These are phyloP conservation scores for Amaranthus hypochondriacus DNA, from an alignment of 148 eudicot genomes.

Conservation along the genomic window DNA sequence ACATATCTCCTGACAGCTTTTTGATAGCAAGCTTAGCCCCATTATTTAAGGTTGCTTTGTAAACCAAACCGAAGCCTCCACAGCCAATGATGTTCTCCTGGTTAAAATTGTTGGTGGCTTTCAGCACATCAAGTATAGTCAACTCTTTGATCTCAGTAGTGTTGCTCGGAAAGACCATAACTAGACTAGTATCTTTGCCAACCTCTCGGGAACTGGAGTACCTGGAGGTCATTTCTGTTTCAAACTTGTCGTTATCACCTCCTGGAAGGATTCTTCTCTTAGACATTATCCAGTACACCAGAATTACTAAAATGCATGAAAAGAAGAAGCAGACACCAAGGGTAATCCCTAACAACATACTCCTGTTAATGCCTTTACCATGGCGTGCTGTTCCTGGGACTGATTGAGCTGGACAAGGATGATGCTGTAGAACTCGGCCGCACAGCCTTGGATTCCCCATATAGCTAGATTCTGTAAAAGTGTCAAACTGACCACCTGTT, in stretches of 20 bases:
- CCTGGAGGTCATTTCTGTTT: slow-evolving; percentile 36
- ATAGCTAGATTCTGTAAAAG: slow-evolving; percentile 45
- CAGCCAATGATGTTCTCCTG: slow-evolving; percentile 90
- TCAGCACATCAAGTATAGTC: slow-evolving; percentile 56
- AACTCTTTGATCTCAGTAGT: slow-evolving; percentile 46
- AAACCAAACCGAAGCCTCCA: slow-evolving; percentile 93
- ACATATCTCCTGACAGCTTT: slow-evolving; percentile 89
- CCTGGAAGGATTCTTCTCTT: slow-evolving; percentile 57
- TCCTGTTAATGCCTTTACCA: slow-evolving; percentile 41
- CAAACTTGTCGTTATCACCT: slow-evolving; percentile 39
- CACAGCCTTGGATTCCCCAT: slow-evolving; percentile 60
- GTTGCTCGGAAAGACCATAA: slow-evolving; percentile 56
- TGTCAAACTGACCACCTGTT: slow-evolving; percentile 53
- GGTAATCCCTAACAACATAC: slow-evolving; percentile 42
- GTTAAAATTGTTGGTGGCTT: slow-evolving; percentile 78
- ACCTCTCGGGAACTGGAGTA: slow-evolving; percentile 44
- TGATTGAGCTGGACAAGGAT: slow-evolving; percentile 36
- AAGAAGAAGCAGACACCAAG: slow-evolving; percentile 54
- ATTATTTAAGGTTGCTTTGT: slow-evolving; percentile 65
- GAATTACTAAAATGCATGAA: slow-evolving; percentile 36
- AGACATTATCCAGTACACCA: slow-evolving; percentile 45
- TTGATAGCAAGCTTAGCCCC: slow-evolving; percentile 79
- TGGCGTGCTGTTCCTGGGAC: slow-evolving; percentile 6
- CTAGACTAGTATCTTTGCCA: slow-evolving; percentile 51
- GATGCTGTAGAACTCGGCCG: slow-evolving; percentile 41